Percentiles rank a stretch among this genome's conserved stretches.
These are phyloP conservation scores for Dioscorea dumetorum DNA, from an alignment of 106 monocot species.

Conservation along the genomic window DNA sequence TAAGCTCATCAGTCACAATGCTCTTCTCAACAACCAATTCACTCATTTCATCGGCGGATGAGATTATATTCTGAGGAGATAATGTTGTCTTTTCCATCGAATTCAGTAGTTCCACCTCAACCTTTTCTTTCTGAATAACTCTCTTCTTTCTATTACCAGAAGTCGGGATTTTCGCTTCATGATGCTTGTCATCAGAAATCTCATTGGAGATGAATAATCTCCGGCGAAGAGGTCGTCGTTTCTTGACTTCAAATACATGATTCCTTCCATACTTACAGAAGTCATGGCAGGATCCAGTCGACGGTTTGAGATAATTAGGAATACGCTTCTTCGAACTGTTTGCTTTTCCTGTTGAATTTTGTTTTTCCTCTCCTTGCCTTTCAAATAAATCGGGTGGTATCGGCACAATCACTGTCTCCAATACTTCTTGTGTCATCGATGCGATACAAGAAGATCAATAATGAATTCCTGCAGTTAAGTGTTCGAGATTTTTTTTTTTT, in stretches of 20 bases:
- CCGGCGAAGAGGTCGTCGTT: constrained; percentile 8
- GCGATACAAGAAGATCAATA: background rate
- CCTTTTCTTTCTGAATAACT: background rate
- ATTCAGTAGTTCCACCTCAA: too few species aligned
- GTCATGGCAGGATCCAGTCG: constrained; percentile 65
- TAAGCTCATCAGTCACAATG: background rate
- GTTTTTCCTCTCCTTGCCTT: background rate
- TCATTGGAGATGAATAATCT: background rate
- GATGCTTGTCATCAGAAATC: constrained; percentile 3
- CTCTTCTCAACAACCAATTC: background rate
- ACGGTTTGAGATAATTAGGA: constrained; percentile 52
- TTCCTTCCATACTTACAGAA: constrained; percentile 67
- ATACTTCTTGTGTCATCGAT: constrained; percentile 14
- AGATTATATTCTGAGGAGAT: background rate
- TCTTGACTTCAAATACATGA: constrained; percentile 31
- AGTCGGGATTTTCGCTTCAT: constrained; percentile 2
- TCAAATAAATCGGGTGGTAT: constrained; percentile 11
- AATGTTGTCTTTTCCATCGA: background rate
- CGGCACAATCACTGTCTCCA: constrained; percentile 6
- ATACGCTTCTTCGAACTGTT: constrained; percentile 17
- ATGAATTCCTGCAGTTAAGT: background rate
- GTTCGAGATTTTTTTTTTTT: background rate
- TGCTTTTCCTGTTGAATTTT: constrained; percentile 25
- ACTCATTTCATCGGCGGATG: background rate
- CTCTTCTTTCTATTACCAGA: constrained; percentile 18